Evolutionary conservation across 2,329 filamentous ascomycete species (phyloP), one percentile per base, ranked within the genome.

Genomic region (Orbilia blumenaviensis): DNA sequence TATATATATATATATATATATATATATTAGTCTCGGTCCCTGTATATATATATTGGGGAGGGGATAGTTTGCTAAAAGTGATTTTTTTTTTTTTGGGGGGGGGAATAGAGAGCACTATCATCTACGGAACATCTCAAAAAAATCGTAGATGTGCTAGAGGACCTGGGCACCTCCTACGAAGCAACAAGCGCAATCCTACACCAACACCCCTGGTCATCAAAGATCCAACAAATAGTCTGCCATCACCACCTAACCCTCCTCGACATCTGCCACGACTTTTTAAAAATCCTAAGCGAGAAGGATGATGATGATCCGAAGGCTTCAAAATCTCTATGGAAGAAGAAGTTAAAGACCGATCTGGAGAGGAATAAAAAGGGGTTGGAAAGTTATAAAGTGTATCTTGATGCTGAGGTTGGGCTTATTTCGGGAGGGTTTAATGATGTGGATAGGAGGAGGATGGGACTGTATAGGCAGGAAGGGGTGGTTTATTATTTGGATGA

Each of bases 221-320:
- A 18, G 21, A 32, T 63, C n/a, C 60, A 48, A 12, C 25, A 34
- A 32, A 48, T 46, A 25, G 38, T 63, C 16, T 63, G 60, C 18
- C 50, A 42, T 16, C 50, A 63, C 16, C 42, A 63, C 27, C 60
- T 63, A 1, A 42, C 50, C 10, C 12, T 63, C 1, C 42, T 63
- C 5, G 60, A 63, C 10, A 63, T 48, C 18, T 63, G 60, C 12
- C 60, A 50, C n/a, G 42, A 50, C 16, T n/a, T 63, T 10, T 29
- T 63, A 0, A 48, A 18, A 12, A 46, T 63, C 2, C 42, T 63
- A 0, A 63, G 36, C 18, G 60, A 63, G 25, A 63, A 25, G 12
- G 60, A 48, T n/a, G n/a, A n/a, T n/a, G n/a, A n/a, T n/a, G n/a
- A n/a, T 23, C 5, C 60, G 6, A 46, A 63, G 29, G 14, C 21